Evolutionary conservation across 345 rosid genomes (phyloP).

Genomic region (Gossypium stocksii): DNA sequence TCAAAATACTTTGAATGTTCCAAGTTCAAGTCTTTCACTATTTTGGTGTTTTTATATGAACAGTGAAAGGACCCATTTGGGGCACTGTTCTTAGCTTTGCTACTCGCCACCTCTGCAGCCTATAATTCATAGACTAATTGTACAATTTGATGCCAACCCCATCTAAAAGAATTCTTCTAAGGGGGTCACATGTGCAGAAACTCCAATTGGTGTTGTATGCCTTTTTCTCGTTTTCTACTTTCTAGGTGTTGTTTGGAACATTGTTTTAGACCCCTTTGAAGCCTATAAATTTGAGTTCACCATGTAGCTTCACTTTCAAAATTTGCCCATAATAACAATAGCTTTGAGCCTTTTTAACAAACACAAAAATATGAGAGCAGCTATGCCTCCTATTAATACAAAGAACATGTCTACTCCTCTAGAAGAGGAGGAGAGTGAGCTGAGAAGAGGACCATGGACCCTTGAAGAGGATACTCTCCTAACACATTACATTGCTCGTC

Average conservation of each 20-base stretch:
- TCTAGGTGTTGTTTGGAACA: neutral
- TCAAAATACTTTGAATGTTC: slow-evolving; percentile 37
- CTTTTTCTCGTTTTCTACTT: neutral
- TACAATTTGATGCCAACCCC: slow-evolving; percentile 5
- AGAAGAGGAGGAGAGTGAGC: slow-evolving; percentile 33
- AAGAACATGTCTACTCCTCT: neutral
- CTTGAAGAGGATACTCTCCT: slow-evolving; percentile 79
- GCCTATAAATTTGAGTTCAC: slow-evolving; percentile 13
- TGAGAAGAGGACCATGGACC: slow-evolving; percentile 91
- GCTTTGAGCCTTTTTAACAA: neutral
- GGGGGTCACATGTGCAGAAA: slow-evolving; percentile 8
- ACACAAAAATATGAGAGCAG: slow-evolving; percentile 8
- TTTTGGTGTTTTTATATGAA: neutral
- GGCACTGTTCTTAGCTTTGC: neutral
- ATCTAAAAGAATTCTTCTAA: neutral
- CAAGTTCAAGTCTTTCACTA: slow-evolving; percentile 21
- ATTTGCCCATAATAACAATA: neutral
- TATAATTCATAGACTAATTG: slow-evolving; percentile 11
- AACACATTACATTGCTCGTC: slow-evolving; percentile 53
- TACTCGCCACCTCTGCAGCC: slow-evolving; percentile 10
- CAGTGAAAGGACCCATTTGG: neutral
- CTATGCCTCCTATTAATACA: slow-evolving; percentile 8
- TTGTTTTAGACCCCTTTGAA: neutral
- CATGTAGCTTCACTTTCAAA: neutral
- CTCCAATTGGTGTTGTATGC: neutral